These are phyloP conservation scores for Onygenales sp. DNA, from an alignment of 2,329 filamentous ascomycete genomes.

Conservation along the genomic window DNA sequence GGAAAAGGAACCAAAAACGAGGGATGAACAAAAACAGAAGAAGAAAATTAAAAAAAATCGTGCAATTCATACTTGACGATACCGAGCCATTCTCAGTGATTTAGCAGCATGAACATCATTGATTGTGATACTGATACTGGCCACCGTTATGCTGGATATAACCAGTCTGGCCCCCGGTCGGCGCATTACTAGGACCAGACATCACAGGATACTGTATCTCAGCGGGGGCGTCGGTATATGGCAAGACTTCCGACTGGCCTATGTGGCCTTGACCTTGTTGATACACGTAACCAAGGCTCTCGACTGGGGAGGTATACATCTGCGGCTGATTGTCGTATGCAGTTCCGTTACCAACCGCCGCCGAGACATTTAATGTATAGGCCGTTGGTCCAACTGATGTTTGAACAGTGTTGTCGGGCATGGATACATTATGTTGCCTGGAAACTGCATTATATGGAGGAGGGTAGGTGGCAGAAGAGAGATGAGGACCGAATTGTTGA, in stretches of 20 bases:
- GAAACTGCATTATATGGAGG: constrained; percentile 12
- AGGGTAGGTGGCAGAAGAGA: constrained; percentile 15
- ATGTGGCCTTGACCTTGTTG: background rate
- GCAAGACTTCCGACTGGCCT: background rate
- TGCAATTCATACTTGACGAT: no score
- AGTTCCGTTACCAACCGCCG: constrained; percentile 16
- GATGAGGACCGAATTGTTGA: constrained; percentile 6
- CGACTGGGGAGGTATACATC: constrained; percentile 18
- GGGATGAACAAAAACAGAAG: background rate
- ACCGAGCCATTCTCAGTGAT: no score
- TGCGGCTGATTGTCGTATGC: constrained; percentile 15
- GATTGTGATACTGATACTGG: constrained; percentile 4
- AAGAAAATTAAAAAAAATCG: no score
- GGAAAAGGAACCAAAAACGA: background rate
- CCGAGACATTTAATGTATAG: constrained; percentile 17
- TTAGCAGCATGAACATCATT: background rate
- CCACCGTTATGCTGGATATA: background rate
- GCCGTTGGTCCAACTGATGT: constrained; percentile 12
- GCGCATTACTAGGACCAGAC: background rate
- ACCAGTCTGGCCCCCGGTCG: background rate
- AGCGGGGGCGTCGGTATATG: background rate
- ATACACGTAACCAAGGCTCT: constrained; percentile 2
- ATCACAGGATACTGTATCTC: background rate
- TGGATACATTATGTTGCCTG: constrained; percentile 7
- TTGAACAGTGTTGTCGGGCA: constrained; percentile 16